These are phyloP conservation scores for Brettanomyces bruxellensis DNA, from an alignment of 805 yeast genomes.

Conservation along the genomic window DNA sequence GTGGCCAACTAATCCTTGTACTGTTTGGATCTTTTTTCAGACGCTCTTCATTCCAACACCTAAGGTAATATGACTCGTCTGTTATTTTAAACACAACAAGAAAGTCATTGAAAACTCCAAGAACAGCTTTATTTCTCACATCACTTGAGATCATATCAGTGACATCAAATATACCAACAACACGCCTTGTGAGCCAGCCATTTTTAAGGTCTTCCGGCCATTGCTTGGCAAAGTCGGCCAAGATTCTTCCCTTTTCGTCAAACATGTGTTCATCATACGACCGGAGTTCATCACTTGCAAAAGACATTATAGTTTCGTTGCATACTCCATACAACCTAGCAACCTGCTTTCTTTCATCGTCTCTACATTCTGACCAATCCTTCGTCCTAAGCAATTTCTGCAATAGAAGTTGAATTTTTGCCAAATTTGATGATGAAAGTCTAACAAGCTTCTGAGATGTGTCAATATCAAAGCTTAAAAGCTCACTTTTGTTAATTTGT, in stretches of 20 bases:
- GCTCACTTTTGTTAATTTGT: conserved; percentile 11
- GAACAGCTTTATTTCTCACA: conserved; percentile 36
- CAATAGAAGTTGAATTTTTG: conserved; percentile 60
- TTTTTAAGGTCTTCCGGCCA: conserved; percentile 87
- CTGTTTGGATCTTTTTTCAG: neutral
- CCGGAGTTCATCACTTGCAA: conserved; percentile 48
- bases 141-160: conserved; percentile 18
- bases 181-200: conserved; percentile 83
- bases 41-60: conserved; percentile 7
- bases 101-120: conserved; percentile 76
- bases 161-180: conserved; percentile 60
- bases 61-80: conserved; percentile 32
- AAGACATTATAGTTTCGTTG: conserved; percentile 66
- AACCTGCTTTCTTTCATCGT: conserved; percentile 19
- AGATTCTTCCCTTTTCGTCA: conserved; percentile 84
- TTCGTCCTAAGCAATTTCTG: conserved; percentile 48
- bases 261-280: conserved; percentile 61
- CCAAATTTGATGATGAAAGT: conserved; percentile 55
- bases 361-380: conserved; percentile 28
- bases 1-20: conserved; percentile 34
- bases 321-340: conserved; percentile 42
- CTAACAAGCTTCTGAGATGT: conserved; percentile 49
- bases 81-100: conserved; percentile 52
- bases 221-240: conserved; percentile 72
- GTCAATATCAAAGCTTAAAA: conserved; percentile 34